Evolutionary conservation across 306 rosid genomes (phyloP), one percentile per base, ranked within the genome.

Genomic region (Astragalus glycyphyllos): DNA sequence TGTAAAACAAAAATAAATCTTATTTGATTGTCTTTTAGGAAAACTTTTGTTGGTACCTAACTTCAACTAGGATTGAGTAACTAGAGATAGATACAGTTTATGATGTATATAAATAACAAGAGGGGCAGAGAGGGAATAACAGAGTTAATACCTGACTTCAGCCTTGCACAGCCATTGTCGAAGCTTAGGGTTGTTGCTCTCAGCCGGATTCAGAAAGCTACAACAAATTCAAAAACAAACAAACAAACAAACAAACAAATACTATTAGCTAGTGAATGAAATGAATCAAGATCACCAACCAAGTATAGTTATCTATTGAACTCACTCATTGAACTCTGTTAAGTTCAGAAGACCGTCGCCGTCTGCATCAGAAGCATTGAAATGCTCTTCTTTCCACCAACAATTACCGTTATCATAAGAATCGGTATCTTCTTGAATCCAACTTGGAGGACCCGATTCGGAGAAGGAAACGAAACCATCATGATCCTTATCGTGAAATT

Each of bases 191-290:
- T 80, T 93, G 54, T 84, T 85, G 84, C 90, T 90, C 82, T 93
- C 98, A 56, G 98, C 89, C 7, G 98, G 96, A 53, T 93, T 97
- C 57, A 82, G 86, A 82, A 93, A 93, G 84, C 97, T 93, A 81
- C 46, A 5, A 11, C 14, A 20, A 13, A 53, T 35, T n/a, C n/a
- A 35, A 35, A 35, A 7, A 35, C 1, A 51, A 8, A 16, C 3
- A n/a, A n/a, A n/a, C n/a, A n/a, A n/a, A n/a, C n/a, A n/a, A n/a
- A n/a, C n/a, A n/a, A n/a, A n/a, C n/a, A n/a, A n/a, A n/a, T n/a
- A 20, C 20, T 45, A 64, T 68, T 16, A 69, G 58, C 7, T 9
- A 26, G 3, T 51, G 1, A 7, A 51, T 8, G 23, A 49, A 40
- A 8, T 2, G 47, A n/a, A 7, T 26, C 31, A 35, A 1, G 7